These are phyloP conservation scores for Diaporthe citri DNA, from an alignment of 2,329 filamentous ascomycete genomes.

Conservation along the genomic window DNA sequence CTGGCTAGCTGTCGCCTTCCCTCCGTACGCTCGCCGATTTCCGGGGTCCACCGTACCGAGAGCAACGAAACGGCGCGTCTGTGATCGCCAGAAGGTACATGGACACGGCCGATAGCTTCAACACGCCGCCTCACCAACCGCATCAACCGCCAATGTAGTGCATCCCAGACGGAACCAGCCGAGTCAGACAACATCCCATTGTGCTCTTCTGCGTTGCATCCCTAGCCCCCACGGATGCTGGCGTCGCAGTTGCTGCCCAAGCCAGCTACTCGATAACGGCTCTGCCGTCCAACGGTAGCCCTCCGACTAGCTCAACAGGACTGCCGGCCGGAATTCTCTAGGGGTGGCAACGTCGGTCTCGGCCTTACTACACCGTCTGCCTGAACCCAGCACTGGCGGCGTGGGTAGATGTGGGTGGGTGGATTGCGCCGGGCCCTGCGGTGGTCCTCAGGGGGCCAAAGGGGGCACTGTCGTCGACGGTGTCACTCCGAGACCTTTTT, in stretches of 20 bases:
- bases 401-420: slow-evolving; percentile 5
- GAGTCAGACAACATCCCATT: slow-evolving; percentile 17
- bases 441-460: background rate
- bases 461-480: background rate
- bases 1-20: background rate
- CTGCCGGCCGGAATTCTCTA: background rate
- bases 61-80: slow-evolving; percentile 10
- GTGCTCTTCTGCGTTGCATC: background rate
- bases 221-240: background rate
- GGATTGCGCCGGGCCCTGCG: background rate
- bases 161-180: background rate
- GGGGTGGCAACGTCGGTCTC: background rate
- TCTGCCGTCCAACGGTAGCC: background rate
- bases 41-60: background rate
- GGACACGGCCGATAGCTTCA: background rate
- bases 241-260: slow-evolving; percentile 24
- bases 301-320: background rate
- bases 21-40: no score
- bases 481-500: background rate
- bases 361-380: slow-evolving; percentile 9
- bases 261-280: background rate
- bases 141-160: background rate
- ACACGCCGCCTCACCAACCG: background rate
- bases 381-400: background rate
- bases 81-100: background rate